phyloP scores from a whole-genome alignment of 2,329 filamentous ascomycete genomes.

The Mycosphaerella arachidis region DNA sequence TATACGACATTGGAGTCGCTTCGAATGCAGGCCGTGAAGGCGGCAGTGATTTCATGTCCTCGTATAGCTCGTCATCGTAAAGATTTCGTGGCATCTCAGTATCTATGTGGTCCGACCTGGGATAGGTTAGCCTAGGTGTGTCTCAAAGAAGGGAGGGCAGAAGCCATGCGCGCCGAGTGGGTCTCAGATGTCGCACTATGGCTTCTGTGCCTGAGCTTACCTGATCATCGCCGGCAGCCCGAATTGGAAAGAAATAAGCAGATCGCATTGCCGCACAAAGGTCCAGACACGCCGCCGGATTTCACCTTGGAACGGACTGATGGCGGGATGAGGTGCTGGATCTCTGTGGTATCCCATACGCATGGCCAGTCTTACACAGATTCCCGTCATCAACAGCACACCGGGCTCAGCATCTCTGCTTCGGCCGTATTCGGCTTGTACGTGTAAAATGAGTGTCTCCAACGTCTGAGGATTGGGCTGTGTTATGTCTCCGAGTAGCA shows the following conservation, averaged over 20 bases:
- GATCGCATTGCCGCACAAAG: conserved; percentile 66
- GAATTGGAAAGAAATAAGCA: conserved; percentile 71
- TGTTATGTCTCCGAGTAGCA: conserved; percentile 72
- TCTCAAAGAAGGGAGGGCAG: too few relatives aligned
- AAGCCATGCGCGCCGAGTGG: too few relatives aligned
- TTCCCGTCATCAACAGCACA: conserved; percentile 56
- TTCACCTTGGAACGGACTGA: conserved; percentile 72
- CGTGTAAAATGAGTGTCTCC: conserved; percentile 72
- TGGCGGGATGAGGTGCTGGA: conserved; percentile 65
- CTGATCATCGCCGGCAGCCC: conserved; percentile 60
- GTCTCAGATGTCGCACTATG: too few relatives aligned
- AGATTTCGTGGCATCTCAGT: conserved; percentile 71
- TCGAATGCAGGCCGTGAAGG: conserved; percentile 63
- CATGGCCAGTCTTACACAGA: conserved; percentile 60
- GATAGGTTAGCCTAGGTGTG: too few relatives aligned
- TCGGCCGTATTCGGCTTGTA: conserved; percentile 69
- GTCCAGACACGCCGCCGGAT: conserved; percentile 62
- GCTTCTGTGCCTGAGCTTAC: too few relatives aligned
- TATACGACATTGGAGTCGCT: conserved; percentile 71
- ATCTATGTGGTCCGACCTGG: conserved; percentile 65
- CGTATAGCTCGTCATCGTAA: conserved; percentile 74
- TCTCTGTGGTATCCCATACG: conserved; percentile 77
- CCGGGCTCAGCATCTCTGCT: conserved; percentile 70
- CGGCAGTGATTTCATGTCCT: conserved; percentile 63
- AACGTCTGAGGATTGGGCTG: conserved; percentile 69